A percentile compares a stretch with the other conserved stretches of the same genome.
Evolutionary conservation across 352 stramenopile genomes (phyloP).

Genomic region (Phytophthora foliorum): DNA sequence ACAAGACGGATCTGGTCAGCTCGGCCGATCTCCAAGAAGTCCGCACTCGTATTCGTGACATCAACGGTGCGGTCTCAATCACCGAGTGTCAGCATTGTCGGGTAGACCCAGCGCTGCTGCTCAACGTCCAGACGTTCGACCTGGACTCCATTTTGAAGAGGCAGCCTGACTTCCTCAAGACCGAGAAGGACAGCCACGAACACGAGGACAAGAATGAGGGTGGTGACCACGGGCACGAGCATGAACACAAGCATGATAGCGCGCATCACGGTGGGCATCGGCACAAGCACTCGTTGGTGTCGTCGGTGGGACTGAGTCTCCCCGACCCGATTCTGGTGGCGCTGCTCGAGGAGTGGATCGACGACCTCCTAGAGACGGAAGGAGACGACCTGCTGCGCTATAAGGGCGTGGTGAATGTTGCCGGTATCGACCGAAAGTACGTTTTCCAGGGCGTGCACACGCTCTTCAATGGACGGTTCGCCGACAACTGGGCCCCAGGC

Average conservation of each 20-base stretch:
- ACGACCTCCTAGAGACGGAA: conserved; percentile 91
- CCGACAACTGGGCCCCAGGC: conserved; percentile 82
- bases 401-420: conserved; percentile 95
- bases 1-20: conserved; percentile 97
- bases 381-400: conserved; percentile 94
- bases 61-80: conserved; percentile 64
- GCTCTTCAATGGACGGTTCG: conserved; percentile 94
- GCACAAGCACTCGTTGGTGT: conserved; percentile 55
- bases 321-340: conserved; percentile 83
- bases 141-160: conserved; percentile 61
- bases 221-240: conserved; percentile 1
- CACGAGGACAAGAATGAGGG: conserved; percentile 18
- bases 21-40: conserved; percentile 68
- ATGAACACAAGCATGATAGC: conserved; percentile 19
- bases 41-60: conserved; percentile 41
- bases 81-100: conserved; percentile 60
- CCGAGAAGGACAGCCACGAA: conserved; percentile 17
- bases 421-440: conserved; percentile 94
- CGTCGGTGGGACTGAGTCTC: conserved; percentile 51
- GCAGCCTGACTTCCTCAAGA: conserved; percentile 62
- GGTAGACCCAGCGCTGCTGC: conserved; percentile 46
- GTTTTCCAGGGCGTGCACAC: conserved; percentile 97
- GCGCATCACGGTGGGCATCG: conserved; percentile 40
- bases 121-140: conserved; percentile 63
- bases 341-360: conserved; percentile 97